phyloP scores from a whole-genome alignment of 139 green algal species.

The Deuterostichococcus epilithicus region DNA sequence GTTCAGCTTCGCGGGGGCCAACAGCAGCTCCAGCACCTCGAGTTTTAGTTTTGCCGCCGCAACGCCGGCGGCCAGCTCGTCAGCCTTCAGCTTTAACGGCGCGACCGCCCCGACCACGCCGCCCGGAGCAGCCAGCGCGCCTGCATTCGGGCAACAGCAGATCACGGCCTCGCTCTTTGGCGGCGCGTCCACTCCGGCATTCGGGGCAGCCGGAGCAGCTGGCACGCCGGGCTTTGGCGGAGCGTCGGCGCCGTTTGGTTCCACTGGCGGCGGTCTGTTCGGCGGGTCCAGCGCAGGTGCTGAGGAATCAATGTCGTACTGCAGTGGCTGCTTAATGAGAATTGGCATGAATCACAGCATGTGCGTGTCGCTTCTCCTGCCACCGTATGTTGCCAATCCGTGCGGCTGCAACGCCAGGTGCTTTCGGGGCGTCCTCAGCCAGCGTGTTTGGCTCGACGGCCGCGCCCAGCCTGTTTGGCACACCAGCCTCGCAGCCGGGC shows the following conservation, averaged over 20 bases:
- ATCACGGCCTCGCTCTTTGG: conserved; percentile 7
- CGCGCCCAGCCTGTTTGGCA: neutral
- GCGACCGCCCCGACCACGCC: too few relatives aligned
- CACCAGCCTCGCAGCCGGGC: neutral
- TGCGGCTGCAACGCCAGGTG: too few relatives aligned
- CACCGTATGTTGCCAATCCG: too few relatives aligned
- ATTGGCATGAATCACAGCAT: too few relatives aligned
- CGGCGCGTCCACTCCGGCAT: conserved; percentile 15
- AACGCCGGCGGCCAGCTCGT: neutral
- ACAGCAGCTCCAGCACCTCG: neutral
- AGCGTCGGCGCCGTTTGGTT: conserved; percentile 12
- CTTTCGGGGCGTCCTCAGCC: neutral
- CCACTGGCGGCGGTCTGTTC: conserved; percentile 3
- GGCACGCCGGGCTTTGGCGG: neutral
- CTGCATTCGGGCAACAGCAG: neutral
- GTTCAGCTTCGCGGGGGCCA: conserved; percentile 20
- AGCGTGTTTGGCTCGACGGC: neutral
- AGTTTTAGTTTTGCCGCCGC: neutral
- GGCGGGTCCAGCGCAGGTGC: conserved; percentile 1
- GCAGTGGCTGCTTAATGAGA: too few relatives aligned
- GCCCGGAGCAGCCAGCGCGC: too few relatives aligned
- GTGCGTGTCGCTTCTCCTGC: too few relatives aligned
- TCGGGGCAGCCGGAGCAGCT: neutral
- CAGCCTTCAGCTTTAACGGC: neutral
- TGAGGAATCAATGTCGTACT: too few relatives aligned